These are phyloP conservation scores for Populus ilicifolia DNA, from an alignment of 345 rosid species.

Conservation along the genomic window DNA sequence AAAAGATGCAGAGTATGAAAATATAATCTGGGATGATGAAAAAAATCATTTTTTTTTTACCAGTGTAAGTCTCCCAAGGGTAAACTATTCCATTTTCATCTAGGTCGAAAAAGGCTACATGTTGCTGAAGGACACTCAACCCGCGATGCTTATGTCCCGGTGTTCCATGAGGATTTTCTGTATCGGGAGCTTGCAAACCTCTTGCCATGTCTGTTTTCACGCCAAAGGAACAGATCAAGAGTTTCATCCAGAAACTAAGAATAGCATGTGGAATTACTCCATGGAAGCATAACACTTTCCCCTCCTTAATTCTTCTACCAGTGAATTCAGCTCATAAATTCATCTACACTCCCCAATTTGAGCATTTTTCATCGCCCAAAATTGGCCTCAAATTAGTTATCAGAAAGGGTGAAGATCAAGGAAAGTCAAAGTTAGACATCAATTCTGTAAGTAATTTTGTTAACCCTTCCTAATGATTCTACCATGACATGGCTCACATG, in stretches of 20 bases:
- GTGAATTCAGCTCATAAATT: not conserved
- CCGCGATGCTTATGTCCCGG: slow-evolving; percentile 45
- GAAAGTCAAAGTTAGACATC: not conserved
- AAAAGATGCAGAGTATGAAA: not conserved
- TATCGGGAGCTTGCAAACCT: slow-evolving; percentile 69
- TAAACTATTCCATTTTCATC: slow-evolving; percentile 80
- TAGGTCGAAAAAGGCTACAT: slow-evolving; percentile 75
- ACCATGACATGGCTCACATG: not conserved
- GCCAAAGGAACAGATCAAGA: not conserved
- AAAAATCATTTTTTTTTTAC: slow-evolving; percentile 24
- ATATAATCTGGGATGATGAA: not conserved
- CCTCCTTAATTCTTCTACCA: too few species aligned
- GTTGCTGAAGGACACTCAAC: slow-evolving; percentile 79
- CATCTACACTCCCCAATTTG: not conserved
- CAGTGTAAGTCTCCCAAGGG: slow-evolving; percentile 93
- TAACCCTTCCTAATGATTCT: not conserved
- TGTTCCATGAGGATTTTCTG: slow-evolving; percentile 63
- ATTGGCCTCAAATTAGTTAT: not conserved
- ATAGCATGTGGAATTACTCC: not conserved
- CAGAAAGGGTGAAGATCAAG: too few species aligned
- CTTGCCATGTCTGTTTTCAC: slow-evolving; percentile 57
- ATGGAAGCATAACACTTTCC: not conserved
- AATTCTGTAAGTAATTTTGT: not conserved
- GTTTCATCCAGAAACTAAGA: not conserved
- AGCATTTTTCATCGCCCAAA: not conserved